Evolutionary conservation across 2,329 filamentous ascomycete species (phyloP).

Genomic region (Cladosporium cucumerinum): DNA sequence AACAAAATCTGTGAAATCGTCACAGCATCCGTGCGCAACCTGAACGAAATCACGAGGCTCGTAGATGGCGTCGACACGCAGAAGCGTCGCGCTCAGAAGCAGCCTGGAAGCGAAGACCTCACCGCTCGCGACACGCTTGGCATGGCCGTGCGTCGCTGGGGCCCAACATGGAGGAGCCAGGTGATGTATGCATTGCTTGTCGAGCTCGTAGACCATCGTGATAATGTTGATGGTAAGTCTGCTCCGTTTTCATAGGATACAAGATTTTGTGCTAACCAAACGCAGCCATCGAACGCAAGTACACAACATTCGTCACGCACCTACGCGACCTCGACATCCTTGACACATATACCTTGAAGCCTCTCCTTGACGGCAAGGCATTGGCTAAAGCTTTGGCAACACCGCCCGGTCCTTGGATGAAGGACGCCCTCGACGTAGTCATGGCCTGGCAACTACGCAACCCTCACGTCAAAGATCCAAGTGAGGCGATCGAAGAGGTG

Average conservation of each 20-base stretch:
- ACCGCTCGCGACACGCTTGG: slow-evolving; percentile 62
- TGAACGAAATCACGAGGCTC: slow-evolving; percentile 58
- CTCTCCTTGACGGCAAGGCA: slow-evolving; percentile 67
- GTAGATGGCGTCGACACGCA: slow-evolving; percentile 54
- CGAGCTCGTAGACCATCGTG: slow-evolving; percentile 51
- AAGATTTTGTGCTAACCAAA: slow-evolving; percentile 11
- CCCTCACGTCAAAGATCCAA: slow-evolving; percentile 60
- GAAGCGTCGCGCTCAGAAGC: slow-evolving; percentile 44
- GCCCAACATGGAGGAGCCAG: slow-evolving; percentile 68
- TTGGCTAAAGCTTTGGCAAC: slow-evolving; percentile 64
- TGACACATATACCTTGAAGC: slow-evolving; percentile 48
- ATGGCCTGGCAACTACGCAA: slow-evolving; percentile 87
- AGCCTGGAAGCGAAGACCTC: slow-evolving; percentile 42
- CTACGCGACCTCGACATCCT: slow-evolving; percentile 50
- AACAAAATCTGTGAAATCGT: slow-evolving; percentile 72
- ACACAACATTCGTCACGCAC: slow-evolving; percentile 53
- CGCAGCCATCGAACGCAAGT: slow-evolving; percentile 48
- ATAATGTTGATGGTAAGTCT: slow-evolving; percentile 43
- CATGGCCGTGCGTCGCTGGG: slow-evolving; percentile 72
- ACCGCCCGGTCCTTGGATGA: slow-evolving; percentile 80
- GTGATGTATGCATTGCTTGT: slow-evolving; percentile 65
- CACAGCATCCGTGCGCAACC: slow-evolving; percentile 61
- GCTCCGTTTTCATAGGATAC: too few relatives aligned
- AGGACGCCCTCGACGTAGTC: slow-evolving; percentile 71
- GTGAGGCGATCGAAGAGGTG: slow-evolving; percentile 46